Evolutionary conservation across 2,329 filamentous ascomycete species (phyloP).

Genomic region (Colletotrichum destructivum): DNA sequence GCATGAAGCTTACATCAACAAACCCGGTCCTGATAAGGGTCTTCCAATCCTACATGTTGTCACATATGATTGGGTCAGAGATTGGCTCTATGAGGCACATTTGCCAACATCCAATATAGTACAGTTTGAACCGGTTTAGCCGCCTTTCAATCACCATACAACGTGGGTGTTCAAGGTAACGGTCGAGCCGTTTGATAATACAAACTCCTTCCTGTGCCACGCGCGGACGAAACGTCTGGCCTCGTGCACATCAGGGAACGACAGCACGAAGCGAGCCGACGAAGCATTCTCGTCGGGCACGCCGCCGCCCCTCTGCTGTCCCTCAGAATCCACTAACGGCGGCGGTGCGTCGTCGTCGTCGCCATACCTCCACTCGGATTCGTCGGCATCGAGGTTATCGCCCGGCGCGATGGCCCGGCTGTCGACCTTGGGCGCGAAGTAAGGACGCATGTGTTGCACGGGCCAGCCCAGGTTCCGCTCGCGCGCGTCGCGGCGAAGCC

Average conservation of each 20-base stretch:
- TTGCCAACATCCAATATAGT: neutral
- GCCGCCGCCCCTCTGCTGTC: neutral
- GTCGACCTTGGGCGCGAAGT: constrained; percentile 36
- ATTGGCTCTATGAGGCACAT: neutral
- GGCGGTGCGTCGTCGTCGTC: constrained; percentile 21
- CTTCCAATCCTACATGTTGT: neutral
- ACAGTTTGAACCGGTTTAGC: neutral
- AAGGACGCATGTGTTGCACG: constrained; percentile 40
- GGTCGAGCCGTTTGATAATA: constrained; percentile 8
- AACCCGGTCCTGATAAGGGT: neutral
- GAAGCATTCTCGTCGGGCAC: constrained; percentile 24
- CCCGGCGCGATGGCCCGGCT: neutral
- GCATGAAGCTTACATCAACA: neutral
- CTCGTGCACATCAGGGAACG: constrained; percentile 49
- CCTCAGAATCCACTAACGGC: neutral
- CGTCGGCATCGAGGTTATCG: neutral
- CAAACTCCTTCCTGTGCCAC: constrained; percentile 56
- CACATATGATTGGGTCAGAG: neutral
- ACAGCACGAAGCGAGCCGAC: constrained; percentile 52
- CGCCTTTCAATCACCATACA: constrained; percentile 29
- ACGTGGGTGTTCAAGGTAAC: constrained; percentile 34
- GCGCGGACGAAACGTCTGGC: constrained; percentile 58
- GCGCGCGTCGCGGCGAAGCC: constrained; percentile 60
- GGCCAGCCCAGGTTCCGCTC: constrained; percentile 51
- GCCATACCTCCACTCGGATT: constrained; percentile 5